phyloP scores from a whole-genome alignment of 2,329 filamentous ascomycete genomes.

The Thelonectria blattea region DNA sequence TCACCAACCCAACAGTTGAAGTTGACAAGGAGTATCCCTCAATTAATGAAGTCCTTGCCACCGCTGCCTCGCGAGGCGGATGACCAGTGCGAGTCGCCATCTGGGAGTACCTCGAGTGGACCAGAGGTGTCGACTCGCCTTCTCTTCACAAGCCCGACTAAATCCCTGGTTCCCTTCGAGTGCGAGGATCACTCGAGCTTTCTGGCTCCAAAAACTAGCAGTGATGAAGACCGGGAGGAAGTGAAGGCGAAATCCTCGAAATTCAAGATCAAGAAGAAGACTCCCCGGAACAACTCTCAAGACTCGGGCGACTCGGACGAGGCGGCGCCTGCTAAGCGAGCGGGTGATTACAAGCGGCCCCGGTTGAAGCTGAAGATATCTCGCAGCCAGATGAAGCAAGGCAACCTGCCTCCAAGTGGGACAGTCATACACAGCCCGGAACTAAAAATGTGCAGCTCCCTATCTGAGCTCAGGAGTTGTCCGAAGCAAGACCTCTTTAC shows the following conservation, averaged over 20 bases:
- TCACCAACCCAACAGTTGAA: conserved; percentile 53
- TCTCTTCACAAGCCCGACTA: conserved; percentile 22
- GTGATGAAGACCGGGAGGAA: not conserved
- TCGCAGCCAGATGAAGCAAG: conserved; percentile 37
- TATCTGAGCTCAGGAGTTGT: conserved; percentile 39
- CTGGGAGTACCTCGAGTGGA: conserved; percentile 7
- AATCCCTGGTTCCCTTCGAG: conserved; percentile 9
- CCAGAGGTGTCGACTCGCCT: conserved; percentile 17
- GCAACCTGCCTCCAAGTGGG: conserved; percentile 18
- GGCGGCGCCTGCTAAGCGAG: conserved; percentile 8
- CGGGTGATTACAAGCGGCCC: conserved; percentile 31
- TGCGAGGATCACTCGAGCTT: not conserved
- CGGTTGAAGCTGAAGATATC: conserved; percentile 45
- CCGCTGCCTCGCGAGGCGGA: conserved; percentile 47
- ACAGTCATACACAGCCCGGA: conserved; percentile 30
- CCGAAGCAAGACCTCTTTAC: conserved; percentile 20
- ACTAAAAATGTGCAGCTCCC: conserved; percentile 43
- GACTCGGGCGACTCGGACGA: conserved; percentile 5
- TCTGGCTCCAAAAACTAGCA: not conserved
- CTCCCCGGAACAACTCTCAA: conserved; percentile 19
- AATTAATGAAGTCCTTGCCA: conserved; percentile 60
- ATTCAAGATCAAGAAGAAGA: conserved; percentile 40
- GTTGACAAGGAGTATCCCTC: conserved; percentile 56
- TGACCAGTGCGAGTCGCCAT: conserved; percentile 2
- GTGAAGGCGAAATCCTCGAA: conserved; percentile 27